phyloP scores from a whole-genome alignment of 805 yeast species.

The Sungouiella thailandica region DNA sequence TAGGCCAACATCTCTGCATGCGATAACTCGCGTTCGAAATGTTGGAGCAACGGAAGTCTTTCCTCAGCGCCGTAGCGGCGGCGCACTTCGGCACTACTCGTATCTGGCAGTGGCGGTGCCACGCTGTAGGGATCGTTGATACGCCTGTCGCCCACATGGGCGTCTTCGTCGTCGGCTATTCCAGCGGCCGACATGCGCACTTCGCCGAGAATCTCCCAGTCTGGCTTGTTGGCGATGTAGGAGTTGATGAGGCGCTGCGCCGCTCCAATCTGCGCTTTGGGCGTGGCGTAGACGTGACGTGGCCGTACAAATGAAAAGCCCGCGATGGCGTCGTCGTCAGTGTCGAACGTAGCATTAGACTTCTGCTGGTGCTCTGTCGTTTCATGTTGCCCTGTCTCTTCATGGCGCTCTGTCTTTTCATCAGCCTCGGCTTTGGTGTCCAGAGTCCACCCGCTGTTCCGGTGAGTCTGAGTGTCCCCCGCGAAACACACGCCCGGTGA shows the following conservation, averaged over 20 bases:
- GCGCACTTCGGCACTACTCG: slow-evolving; percentile 4
- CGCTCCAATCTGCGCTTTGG: no score
- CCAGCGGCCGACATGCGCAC: slow-evolving; percentile 28
- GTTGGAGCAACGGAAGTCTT: slow-evolving; percentile 11
- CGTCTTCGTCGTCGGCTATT: slow-evolving; percentile 24
- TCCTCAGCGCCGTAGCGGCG: slow-evolving; percentile 12
- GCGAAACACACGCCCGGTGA: slow-evolving; percentile 19
- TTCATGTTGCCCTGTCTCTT: slow-evolving; percentile 33
- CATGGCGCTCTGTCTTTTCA: no score
- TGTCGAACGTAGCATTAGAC: neutral
- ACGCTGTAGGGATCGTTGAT: slow-evolving; percentile 29
- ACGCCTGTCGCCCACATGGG: slow-evolving; percentile 35
- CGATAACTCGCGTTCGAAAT: slow-evolving; percentile 7
- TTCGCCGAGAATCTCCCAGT: slow-evolving; percentile 30
- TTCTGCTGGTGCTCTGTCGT: slow-evolving; percentile 7
- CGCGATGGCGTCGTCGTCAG: no score
- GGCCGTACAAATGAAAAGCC: no score
- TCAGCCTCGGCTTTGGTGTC: no score
- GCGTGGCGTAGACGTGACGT: neutral
- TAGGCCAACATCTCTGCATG: slow-evolving; percentile 8
- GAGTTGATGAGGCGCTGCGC: slow-evolving; percentile 16
- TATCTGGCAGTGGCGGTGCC: slow-evolving; percentile 1
- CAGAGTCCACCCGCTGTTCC: no score
- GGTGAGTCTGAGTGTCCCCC: no score
- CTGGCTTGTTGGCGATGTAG: slow-evolving; percentile 22